Evolutionary conservation across 208 protist genomes (phyloP).

Genomic region (Kentomonas sorsogonicus): DNA sequence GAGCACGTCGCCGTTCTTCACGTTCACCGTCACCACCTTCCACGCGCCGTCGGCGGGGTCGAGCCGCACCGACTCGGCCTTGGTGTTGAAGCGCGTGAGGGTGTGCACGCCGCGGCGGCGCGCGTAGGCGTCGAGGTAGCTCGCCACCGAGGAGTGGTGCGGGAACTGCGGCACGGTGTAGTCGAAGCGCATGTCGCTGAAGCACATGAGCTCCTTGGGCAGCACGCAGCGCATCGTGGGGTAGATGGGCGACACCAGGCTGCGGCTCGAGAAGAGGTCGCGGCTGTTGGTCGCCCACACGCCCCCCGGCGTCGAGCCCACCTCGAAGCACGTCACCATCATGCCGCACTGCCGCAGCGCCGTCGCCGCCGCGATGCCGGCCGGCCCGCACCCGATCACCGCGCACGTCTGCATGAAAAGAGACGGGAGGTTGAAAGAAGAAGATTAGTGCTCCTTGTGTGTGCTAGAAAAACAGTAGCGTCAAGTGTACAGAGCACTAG

Average conservation of each 20-base stretch:
- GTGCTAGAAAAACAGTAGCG: too few species aligned
- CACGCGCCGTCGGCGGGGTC: slow-evolving; percentile 37
- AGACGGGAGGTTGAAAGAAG: too few species aligned
- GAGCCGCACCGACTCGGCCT: slow-evolving; percentile 73
- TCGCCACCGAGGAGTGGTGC: slow-evolving; percentile 73
- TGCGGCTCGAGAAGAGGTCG: slow-evolving; percentile 59
- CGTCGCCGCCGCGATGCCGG: slow-evolving; percentile 72
- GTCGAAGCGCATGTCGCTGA: slow-evolving; percentile 80
- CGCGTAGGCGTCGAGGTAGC: slow-evolving; percentile 74
- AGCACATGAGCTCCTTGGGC: slow-evolving; percentile 83
- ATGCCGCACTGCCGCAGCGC: slow-evolving; percentile 66
- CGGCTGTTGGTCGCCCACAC: slow-evolving; percentile 69
- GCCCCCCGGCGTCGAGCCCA: slow-evolving; percentile 55
- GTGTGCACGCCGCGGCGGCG: slow-evolving; percentile 53
- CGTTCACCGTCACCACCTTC: slow-evolving; percentile 85
- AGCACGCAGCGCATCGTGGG: slow-evolving; percentile 79
- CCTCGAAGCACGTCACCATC: slow-evolving; percentile 85
- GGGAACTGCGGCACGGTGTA: slow-evolving; percentile 79
- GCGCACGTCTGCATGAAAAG: slow-evolving; percentile 85
- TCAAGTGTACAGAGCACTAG: too few species aligned
- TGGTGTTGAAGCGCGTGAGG: slow-evolving; percentile 84
- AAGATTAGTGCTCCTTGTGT: too few species aligned
- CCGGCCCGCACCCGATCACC: slow-evolving; percentile 83
- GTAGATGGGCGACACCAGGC: slow-evolving; percentile 71
- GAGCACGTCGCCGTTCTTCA: slow-evolving; percentile 80